Evolutionary conservation across 2,329 filamentous ascomycete genomes (phyloP).

Genomic region (Sarocladium brachiariae): DNA sequence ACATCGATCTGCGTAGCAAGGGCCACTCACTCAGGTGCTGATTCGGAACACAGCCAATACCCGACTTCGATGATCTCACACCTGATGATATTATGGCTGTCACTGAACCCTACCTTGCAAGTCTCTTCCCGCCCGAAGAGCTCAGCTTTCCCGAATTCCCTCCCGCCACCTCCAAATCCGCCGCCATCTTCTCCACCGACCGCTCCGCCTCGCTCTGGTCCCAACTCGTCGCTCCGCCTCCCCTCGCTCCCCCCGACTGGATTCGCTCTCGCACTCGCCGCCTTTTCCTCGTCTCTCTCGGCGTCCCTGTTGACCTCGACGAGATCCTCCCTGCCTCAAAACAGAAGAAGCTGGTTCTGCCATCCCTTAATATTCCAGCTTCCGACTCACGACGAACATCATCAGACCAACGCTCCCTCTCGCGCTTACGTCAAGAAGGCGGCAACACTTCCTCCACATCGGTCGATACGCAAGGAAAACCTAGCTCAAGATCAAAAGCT

Average conservation of each 20-base stretch:
- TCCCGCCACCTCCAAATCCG: slow-evolving; percentile 44
- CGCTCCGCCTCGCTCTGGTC: slow-evolving; percentile 91
- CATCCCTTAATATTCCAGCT: slow-evolving; percentile 67
- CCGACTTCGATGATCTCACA: slow-evolving; percentile 58
- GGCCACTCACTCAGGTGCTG: slow-evolving; percentile 16
- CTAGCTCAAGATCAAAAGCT: slow-evolving; percentile 32
- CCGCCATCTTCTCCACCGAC: slow-evolving; percentile 72
- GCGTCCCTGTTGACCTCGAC: slow-evolving; percentile 92
- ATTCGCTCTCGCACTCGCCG: slow-evolving; percentile 91
- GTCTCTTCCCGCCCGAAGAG: slow-evolving; percentile 55
- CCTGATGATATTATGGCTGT: slow-evolving; percentile 53
- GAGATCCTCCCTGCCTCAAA: slow-evolving; percentile 96
- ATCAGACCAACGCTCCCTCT: slow-evolving; percentile 43
- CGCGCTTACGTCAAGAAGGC: slow-evolving; percentile 38
- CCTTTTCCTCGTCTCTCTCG: slow-evolving; percentile 89
- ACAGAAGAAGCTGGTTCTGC: slow-evolving; percentile 93
- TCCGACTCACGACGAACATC: slow-evolving; percentile 49
- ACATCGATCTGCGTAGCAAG: neutral
- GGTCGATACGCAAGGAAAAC: slow-evolving; percentile 51
- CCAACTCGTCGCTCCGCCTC: slow-evolving; percentile 89
- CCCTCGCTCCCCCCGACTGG: slow-evolving; percentile 94
- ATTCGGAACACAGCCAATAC: slow-evolving; percentile 47
- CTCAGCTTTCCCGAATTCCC: slow-evolving; percentile 40
- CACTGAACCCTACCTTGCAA: slow-evolving; percentile 59
- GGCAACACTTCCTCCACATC: slow-evolving; percentile 50